These are phyloP conservation scores for Aspergillus homomorphus DNA, from an alignment of 495 filamentous ascomycete genomes.

Conservation along the genomic window DNA sequence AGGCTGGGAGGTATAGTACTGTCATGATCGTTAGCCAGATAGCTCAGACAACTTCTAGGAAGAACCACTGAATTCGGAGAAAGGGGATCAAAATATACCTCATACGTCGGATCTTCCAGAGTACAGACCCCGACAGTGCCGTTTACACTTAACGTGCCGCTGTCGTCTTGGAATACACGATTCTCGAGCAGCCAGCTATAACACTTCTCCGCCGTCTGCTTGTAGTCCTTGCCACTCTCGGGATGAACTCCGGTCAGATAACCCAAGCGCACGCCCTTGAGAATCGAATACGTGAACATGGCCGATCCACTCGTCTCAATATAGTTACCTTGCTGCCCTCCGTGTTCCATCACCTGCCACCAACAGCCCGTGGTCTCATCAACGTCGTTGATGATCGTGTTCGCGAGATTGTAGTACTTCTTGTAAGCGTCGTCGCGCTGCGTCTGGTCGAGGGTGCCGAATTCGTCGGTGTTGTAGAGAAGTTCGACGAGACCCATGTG, in stretches of 20 bases:
- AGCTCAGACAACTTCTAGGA: constrained; percentile 6
- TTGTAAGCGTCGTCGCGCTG: constrained; percentile 26
- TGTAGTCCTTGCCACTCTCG: background rate
- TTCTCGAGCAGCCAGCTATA: constrained; percentile 39
- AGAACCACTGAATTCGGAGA: background rate
- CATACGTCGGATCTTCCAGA: constrained; percentile 47
- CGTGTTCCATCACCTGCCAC: constrained; percentile 57
- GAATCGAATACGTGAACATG: constrained; percentile 56
- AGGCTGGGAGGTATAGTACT: constrained; percentile 50
- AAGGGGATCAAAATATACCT: constrained; percentile 32
- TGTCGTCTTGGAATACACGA: constrained; percentile 36
- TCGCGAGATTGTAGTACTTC: constrained; percentile 41
- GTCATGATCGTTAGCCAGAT: constrained; percentile 1
- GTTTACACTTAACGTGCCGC: constrained; percentile 49
- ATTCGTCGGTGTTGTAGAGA: constrained; percentile 43
- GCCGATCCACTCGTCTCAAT: constrained; percentile 59
- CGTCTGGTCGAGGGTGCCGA: constrained; percentile 22
- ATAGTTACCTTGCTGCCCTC: constrained; percentile 51
- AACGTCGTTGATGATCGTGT: constrained; percentile 40
- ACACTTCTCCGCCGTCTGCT: constrained; percentile 26
- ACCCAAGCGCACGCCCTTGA: constrained; percentile 51
- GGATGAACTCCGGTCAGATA: constrained; percentile 21
- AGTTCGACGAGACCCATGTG: constrained; percentile 56
- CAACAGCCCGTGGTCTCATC: constrained; percentile 51
- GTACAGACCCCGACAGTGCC: constrained; percentile 57